Evolutionary conservation across 495 filamentous ascomycete genomes (phyloP).

Genomic region (Penicillium flavigenum): DNA sequence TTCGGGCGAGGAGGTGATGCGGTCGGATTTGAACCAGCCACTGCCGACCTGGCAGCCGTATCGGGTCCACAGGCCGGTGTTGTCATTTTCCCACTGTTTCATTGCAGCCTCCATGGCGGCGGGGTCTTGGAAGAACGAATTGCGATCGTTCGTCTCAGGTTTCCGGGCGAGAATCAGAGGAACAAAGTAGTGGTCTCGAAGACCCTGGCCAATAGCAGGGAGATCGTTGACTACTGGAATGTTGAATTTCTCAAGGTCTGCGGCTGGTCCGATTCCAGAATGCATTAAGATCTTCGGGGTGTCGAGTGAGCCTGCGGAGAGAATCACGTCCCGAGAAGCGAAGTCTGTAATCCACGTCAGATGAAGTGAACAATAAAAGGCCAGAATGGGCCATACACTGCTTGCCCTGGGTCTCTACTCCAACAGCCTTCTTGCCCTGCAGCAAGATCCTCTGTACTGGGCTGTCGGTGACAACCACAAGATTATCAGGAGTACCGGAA

Average conservation of each 20-base stretch:
- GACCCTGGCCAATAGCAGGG: conserved; percentile 55
- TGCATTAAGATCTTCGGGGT: conserved; percentile 62
- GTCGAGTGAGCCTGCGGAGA: conserved; percentile 58
- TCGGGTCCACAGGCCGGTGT: conserved; percentile 46
- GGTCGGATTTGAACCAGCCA: conserved; percentile 56
- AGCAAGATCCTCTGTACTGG: conserved; percentile 53
- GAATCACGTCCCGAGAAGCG: conserved; percentile 56
- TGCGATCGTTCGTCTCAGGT: conserved; percentile 33
- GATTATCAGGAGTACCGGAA: conserved; percentile 41
- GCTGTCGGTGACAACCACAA: conserved; percentile 50
- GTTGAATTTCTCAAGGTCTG: conserved; percentile 50
- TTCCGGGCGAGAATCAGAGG: conserved; percentile 28
- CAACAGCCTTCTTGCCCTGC: conserved; percentile 50
- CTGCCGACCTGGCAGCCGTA: conserved; percentile 41
- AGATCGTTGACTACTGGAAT: conserved; percentile 52
- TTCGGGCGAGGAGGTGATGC: conserved; percentile 36
- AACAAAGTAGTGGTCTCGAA: conserved; percentile 53
- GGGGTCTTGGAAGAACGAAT: conserved; percentile 33
- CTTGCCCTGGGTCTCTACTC: conserved; percentile 47
- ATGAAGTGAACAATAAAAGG: not conserved
- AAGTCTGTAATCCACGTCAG: conserved; percentile 19
- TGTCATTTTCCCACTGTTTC: conserved; percentile 47
- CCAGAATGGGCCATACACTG: conserved; percentile 25
- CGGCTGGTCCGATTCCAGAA: conserved; percentile 59
- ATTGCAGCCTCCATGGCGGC: conserved; percentile 41